A percentile compares a stretch with the other conserved stretches of the same genome.
Evolutionary conservation across 140 eudicot species (phyloP).

Genomic region (Oenanthe javanica): DNA sequence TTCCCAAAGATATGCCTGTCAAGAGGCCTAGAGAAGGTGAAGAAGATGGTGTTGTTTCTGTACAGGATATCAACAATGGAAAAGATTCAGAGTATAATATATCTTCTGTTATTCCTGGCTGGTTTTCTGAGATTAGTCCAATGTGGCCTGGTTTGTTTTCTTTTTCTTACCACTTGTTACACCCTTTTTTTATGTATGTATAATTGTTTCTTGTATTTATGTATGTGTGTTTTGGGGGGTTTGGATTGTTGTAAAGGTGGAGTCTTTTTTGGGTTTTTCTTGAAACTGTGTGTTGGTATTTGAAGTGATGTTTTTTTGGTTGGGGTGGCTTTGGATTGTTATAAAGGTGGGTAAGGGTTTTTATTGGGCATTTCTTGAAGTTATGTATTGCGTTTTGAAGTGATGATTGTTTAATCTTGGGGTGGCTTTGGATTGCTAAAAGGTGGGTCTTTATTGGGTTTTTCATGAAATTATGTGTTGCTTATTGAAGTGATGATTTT

Average conservation of each 20-base stretch:
- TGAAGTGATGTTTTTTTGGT: background rate
- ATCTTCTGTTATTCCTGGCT: conserved; percentile 81
- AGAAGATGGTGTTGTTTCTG: conserved; percentile 26
- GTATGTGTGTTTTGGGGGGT: background rate
- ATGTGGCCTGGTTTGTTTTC: conserved; percentile 91
- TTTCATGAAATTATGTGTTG: background rate
- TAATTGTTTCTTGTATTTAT: background rate
- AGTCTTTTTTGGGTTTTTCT: background rate
- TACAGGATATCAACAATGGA: conserved; percentile 6
- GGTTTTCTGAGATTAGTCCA: conserved; percentile 98
- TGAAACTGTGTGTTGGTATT: background rate
- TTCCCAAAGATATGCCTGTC: conserved; percentile 31
- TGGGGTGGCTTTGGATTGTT: background rate
- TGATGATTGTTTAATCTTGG: background rate
- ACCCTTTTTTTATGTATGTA: background rate
- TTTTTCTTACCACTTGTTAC: background rate
- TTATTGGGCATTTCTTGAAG: background rate
- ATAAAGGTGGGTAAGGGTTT: background rate
- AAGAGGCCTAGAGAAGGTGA: conserved; percentile 50
- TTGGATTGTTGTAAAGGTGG: background rate
- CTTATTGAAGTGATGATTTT: background rate
- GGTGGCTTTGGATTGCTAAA: background rate
- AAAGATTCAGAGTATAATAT: conserved; percentile 4
- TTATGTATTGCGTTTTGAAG: background rate
- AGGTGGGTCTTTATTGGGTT: background rate